These are phyloP conservation scores for Aureobasidium namibiae DNA, from an alignment of 2,329 filamentous ascomycete species.

Conservation along the genomic window DNA sequence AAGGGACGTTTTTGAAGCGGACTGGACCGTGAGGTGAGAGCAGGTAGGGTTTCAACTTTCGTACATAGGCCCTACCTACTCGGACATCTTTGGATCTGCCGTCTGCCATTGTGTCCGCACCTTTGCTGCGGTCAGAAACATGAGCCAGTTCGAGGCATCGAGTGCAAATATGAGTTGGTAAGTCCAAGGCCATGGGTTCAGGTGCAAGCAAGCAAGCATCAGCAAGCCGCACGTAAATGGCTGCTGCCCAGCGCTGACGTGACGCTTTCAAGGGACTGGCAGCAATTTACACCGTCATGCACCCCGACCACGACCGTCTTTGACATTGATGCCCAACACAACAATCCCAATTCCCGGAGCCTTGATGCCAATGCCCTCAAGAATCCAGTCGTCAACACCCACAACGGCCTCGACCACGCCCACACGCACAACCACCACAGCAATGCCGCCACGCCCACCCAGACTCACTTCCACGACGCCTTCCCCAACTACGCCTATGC, in stretches of 20 bases:
- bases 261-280: conserved; percentile 11
- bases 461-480: conserved; percentile 40
- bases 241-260: neutral
- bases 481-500: conserved; percentile 31
- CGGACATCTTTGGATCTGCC: neutral
- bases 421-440: no score
- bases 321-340: conserved; percentile 17
- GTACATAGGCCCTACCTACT: conserved; percentile 6
- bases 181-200: neutral
- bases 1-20: conserved; percentile 8
- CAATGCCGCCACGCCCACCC: neutral
- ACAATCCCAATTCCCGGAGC: no score
- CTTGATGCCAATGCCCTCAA: conserved; percentile 9
- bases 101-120: neutral
- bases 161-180: conserved; percentile 10
- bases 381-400: neutral
- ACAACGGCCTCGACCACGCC: no score
- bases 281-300: conserved; percentile 40
- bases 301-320: conserved; percentile 38
- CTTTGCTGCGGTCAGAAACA: neutral
- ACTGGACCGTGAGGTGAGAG: neutral
- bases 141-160: neutral
- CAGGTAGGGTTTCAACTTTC: neutral
- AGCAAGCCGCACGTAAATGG: neutral
- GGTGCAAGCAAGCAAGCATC: neutral